Conservation (phyloP, 768 basidiomycete species). For the Hygrocybe punicea region DNA sequence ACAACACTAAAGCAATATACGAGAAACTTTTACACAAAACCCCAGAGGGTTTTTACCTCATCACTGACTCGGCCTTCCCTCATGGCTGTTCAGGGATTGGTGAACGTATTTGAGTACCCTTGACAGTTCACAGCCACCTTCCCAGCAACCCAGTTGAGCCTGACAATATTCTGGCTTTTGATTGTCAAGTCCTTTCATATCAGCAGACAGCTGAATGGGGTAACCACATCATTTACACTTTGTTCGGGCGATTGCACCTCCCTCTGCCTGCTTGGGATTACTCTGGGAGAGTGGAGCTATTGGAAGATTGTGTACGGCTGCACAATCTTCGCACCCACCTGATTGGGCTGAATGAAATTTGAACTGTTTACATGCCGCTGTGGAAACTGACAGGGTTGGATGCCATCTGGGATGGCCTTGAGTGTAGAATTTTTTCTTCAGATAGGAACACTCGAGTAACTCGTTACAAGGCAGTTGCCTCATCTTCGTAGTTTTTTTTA, state of each 20-base stretch:
- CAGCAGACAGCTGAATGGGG: conserved; percentile 54
- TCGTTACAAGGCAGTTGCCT: conserved; percentile 12
- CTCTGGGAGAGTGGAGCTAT: conserved; percentile 24
- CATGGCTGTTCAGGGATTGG: conserved; percentile 17
- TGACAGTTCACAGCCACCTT: conserved; percentile 32
- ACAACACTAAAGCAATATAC: conserved; percentile 40
- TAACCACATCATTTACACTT: conserved; percentile 42
- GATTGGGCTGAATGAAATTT: conserved; percentile 45
- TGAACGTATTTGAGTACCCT: conserved; percentile 33
- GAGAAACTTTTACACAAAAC: conserved; percentile 18
- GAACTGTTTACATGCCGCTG: conserved; percentile 37
- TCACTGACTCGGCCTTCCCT: conserved; percentile 42
- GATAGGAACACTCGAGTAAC: conserved; percentile 29
- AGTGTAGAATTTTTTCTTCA: conserved; percentile 40
- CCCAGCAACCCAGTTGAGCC: conserved; percentile 18
- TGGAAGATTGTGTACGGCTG: conserved; percentile 36
- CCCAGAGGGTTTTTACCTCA: conserved; percentile 35
- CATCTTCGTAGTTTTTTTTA: no score
- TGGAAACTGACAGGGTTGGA: conserved; percentile 35
- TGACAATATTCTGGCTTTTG: conserved; percentile 23
- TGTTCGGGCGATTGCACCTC: conserved; percentile 43
- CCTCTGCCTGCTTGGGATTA: conserved; percentile 36
- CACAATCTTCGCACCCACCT: conserved; percentile 32
- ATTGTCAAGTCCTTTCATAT: conserved; percentile 42
- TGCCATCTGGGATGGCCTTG: no score